phyloP scores from a whole-genome alignment of 805 yeast species.

The Schwanniomyces occidentalis region DNA sequence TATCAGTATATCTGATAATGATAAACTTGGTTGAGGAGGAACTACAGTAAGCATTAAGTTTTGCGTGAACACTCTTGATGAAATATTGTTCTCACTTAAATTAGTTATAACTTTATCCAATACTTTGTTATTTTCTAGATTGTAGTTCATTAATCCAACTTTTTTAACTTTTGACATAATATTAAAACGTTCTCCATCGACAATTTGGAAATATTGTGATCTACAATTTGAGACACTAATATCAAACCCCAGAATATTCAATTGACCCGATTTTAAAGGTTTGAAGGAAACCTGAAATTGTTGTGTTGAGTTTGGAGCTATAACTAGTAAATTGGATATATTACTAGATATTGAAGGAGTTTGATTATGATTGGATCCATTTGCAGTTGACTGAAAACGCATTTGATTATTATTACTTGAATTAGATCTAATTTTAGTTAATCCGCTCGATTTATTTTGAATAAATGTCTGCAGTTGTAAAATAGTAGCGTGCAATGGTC shows the following conservation, averaged over 20 bases:
- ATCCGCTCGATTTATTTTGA: neutral
- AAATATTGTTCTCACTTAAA: constrained; percentile 23
- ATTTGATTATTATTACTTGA: neutral
- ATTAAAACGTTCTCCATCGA: constrained; percentile 25
- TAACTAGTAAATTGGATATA: constrained; percentile 10
- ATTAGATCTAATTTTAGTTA: neutral
- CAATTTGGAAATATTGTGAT: constrained; percentile 44
- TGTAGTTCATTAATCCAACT: constrained; percentile 5
- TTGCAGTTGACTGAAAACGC: constrained; percentile 2
- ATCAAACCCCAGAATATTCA: constrained; percentile 51
- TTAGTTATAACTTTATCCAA: constrained; percentile 18
- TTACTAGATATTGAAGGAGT: neutral
- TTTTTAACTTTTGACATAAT: constrained; percentile 11
- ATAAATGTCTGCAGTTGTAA: neutral
- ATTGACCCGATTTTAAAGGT: constrained; percentile 49
- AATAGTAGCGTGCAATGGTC: constrained; percentile 22
- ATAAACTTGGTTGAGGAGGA: constrained; percentile 61
- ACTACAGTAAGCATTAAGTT: constrained; percentile 31
- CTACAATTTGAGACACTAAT: constrained; percentile 54
- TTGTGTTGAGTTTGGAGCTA: constrained; percentile 30
- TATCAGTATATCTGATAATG: constrained; percentile 51
- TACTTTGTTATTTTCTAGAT: constrained; percentile 8
- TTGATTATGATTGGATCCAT: neutral
- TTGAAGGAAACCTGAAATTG: constrained; percentile 46
- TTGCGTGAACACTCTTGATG: constrained; percentile 17